These are phyloP conservation scores for Pichia phayaonensis DNA, from an alignment of 805 yeast genomes.

Conservation along the genomic window DNA sequence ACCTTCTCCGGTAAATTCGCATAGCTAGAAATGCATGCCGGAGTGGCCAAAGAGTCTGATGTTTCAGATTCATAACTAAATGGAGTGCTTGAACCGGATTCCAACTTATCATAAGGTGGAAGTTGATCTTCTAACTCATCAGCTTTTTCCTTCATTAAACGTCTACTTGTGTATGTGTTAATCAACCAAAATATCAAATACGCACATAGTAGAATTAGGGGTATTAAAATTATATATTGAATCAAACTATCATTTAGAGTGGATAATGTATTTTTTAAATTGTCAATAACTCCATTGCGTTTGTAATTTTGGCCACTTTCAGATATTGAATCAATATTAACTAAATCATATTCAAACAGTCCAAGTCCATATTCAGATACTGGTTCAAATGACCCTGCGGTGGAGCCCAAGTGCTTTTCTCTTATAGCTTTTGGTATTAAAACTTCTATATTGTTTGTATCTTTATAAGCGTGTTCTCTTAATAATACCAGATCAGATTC, in stretches of 20 bases:
- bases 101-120: neutral
- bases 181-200: neutral
- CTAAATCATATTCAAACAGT: constrained; percentile 20
- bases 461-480: constrained; percentile 29
- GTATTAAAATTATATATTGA: neutral
- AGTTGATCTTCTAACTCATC: neutral
- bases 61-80: neutral
- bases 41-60: neutral
- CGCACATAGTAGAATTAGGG: neutral
- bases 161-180: neutral
- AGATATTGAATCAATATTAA: constrained; percentile 3
- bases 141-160: neutral
- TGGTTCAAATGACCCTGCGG: constrained; percentile 18
- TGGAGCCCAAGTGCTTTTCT: constrained; percentile 12
- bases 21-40: neutral
- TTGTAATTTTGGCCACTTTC: constrained; percentile 1
- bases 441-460: constrained; percentile 17
- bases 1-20: constrained; percentile 1
- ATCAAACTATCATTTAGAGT: neutral
- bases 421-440: constrained; percentile 21
- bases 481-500: constrained; percentile 26
- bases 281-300: neutral
- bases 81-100: neutral
- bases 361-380: constrained; percentile 27
- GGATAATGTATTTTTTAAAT: neutral